phyloP scores from a whole-genome alignment of 495 filamentous ascomycete species.

The Lophiotrema nucula region DNA sequence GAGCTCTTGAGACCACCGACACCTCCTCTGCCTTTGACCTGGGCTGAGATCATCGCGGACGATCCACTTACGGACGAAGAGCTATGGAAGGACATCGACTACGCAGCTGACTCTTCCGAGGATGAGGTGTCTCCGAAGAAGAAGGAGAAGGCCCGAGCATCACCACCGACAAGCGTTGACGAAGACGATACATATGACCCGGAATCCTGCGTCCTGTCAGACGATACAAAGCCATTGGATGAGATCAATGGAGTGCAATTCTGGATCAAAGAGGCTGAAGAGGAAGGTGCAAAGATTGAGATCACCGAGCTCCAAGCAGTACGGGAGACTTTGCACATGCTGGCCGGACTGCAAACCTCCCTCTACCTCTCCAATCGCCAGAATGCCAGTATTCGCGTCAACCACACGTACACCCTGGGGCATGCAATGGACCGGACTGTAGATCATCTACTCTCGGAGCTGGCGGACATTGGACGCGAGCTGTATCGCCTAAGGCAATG shows the following conservation, averaged over 20 bases:
- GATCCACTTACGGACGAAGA: slow-evolving; percentile 70
- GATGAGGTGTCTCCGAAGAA: slow-evolving; percentile 41
- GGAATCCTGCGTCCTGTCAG: slow-evolving; percentile 43
- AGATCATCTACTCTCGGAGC: slow-evolving; percentile 44
- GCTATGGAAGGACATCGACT: slow-evolving; percentile 79
- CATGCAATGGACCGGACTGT: slow-evolving; percentile 35
- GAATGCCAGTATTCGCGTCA: slow-evolving; percentile 31
- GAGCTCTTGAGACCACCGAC: slow-evolving; percentile 50
- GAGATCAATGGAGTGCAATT: slow-evolving; percentile 61
- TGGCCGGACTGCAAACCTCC: slow-evolving; percentile 73
- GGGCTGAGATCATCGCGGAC: slow-evolving; percentile 71
- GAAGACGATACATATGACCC: slow-evolving; percentile 43
- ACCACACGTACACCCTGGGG: slow-evolving; percentile 22
- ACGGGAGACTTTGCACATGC: slow-evolving; percentile 81
- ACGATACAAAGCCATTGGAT: slow-evolving; percentile 45
- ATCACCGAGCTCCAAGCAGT: slow-evolving; percentile 72
- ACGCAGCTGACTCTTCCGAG: slow-evolving; percentile 50
- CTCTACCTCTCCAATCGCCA: slow-evolving; percentile 55
- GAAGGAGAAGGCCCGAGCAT: slow-evolving; percentile 26
- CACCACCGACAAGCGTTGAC: slow-evolving; percentile 29
- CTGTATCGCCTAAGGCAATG: slow-evolving; percentile 53
- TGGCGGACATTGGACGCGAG: slow-evolving; percentile 49
- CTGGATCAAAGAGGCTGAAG: slow-evolving; percentile 48
- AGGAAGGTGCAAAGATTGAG: slow-evolving; percentile 43
- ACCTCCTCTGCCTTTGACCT: slow-evolving; percentile 56